Evolutionary conservation across 75 land plant genomes (phyloP).

Genomic region (Cupressus sempervirens): DNA sequence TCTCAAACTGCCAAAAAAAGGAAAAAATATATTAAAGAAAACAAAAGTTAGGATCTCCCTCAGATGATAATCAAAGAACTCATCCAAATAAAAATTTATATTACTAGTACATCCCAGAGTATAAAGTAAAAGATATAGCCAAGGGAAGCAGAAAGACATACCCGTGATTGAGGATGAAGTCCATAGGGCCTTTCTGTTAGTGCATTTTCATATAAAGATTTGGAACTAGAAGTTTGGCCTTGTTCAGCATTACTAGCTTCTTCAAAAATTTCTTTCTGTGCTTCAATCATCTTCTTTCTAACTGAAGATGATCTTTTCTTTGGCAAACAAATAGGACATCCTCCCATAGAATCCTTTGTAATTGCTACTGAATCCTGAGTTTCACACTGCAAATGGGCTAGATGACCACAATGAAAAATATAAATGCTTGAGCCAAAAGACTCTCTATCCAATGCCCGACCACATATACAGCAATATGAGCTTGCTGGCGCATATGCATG

Average conservation of each 20-base stretch:
- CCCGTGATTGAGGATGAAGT: conserved; percentile 52
- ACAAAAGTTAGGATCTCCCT: background rate
- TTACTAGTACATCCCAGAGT: background rate
- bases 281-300: conserved; percentile 27
- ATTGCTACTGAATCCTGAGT: conserved; percentile 23
- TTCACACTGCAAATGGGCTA: conserved; percentile 74
- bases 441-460: conserved; percentile 35
- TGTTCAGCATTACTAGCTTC: conserved; percentile 18
- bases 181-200: conserved; percentile 34
- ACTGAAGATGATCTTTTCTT: conserved; percentile 43
- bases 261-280: conserved; percentile 37
- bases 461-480: conserved; percentile 71
- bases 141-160: conserved; percentile 5
- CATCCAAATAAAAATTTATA: background rate
- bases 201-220: conserved; percentile 32
- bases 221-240: conserved; percentile 11
- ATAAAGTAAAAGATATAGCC: background rate
- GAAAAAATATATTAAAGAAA: too few species aligned
- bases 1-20: conserved; percentile 72
- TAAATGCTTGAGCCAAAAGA: conserved; percentile 34
- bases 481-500: conserved; percentile 74
- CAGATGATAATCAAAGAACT: conserved; percentile 3
- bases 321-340: conserved; percentile 66
- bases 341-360: conserved; percentile 14
- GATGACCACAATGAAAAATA: conserved; percentile 82